Evolutionary conservation across 352 stramenopile species (phyloP).

Genomic region (Pythium rishiriense): DNA sequence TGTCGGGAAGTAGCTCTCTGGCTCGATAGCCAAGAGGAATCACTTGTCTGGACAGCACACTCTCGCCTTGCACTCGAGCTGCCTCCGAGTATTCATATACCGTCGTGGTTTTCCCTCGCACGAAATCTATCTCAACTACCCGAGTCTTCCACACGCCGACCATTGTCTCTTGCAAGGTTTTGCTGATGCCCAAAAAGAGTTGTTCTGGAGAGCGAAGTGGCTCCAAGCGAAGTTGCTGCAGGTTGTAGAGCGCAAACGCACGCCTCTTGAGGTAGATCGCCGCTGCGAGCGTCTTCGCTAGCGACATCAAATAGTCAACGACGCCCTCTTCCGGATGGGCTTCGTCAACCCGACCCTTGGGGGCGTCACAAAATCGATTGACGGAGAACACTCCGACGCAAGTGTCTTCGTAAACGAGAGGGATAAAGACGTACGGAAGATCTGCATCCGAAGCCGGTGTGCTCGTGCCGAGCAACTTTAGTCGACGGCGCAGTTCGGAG

Average conservation of each 20-base stretch:
- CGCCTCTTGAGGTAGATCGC: conserved; percentile 67
- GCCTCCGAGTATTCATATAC: conserved; percentile 61
- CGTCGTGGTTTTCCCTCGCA: conserved; percentile 43
- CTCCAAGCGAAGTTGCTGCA: conserved; percentile 40
- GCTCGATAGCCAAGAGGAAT: conserved; percentile 43
- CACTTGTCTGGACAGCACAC: conserved; percentile 25
- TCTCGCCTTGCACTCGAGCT: conserved; percentile 20
- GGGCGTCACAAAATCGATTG: conserved; percentile 51
- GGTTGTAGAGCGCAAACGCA: conserved; percentile 44
- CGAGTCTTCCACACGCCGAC: conserved; percentile 58
- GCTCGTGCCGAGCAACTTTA: conserved; percentile 25
- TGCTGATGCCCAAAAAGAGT: conserved; percentile 44
- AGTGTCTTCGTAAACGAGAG: conserved; percentile 67
- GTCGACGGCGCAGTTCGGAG: conserved; percentile 35
- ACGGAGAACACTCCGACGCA: conserved; percentile 62
- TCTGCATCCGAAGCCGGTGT: conserved; percentile 2
- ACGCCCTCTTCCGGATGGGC: conserved; percentile 61
- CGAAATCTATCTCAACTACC: conserved; percentile 53
- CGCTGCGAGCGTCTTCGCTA: conserved; percentile 44
- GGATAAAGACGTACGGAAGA: conserved; percentile 64
- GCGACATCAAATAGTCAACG: conserved; percentile 44
- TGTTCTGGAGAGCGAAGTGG: conserved; percentile 58
- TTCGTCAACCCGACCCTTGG: conserved; percentile 62
- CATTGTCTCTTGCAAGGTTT: conserved; percentile 46
- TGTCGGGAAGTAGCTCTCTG: conserved; percentile 50